phyloP scores from a whole-genome alignment of 1,284 basidiomycete species.

The Caloboletus inedulis region DNA sequence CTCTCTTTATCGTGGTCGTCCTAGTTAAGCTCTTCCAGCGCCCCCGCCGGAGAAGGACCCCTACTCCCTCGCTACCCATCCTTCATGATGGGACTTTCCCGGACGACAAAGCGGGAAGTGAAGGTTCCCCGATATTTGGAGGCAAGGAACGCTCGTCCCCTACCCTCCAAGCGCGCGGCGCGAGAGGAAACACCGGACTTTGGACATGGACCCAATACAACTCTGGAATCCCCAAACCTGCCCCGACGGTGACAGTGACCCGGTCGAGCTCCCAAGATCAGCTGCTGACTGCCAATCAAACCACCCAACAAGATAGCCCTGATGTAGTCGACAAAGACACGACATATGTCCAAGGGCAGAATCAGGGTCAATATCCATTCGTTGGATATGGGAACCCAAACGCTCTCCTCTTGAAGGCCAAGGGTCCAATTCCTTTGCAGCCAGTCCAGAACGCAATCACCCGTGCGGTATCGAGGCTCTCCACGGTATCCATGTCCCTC shows the following conservation, averaged over 20 bases:
- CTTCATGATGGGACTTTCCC: constrained; percentile 51
- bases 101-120: constrained; percentile 42
- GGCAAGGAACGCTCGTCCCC: constrained; percentile 63
- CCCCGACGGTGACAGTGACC: constrained; percentile 28
- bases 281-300: constrained; percentile 2
- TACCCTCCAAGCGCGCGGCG: constrained; percentile 33
- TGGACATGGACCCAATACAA: constrained; percentile 66
- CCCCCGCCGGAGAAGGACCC: constrained; percentile 48
- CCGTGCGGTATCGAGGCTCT: constrained; percentile 45
- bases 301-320: not conserved
- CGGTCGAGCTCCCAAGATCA: constrained; percentile 23
- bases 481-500: constrained; percentile 49
- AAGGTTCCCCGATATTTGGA: constrained; percentile 71
- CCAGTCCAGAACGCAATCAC: constrained; percentile 37
- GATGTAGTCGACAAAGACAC: constrained; percentile 1
- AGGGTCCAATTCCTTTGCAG: constrained; percentile 30
- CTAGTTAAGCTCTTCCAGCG: constrained; percentile 46
- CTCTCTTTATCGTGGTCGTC: constrained; percentile 54
- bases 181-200: constrained; percentile 36
- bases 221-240: constrained; percentile 36
- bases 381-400: constrained; percentile 18
- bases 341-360: constrained; percentile 10
- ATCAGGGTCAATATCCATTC: constrained; percentile 26
- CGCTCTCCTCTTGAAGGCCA: constrained; percentile 22
- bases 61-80: constrained; percentile 69